Evolutionary conservation across 106 monocot species (phyloP).

Genomic region (Xerophyta viscosa): DNA sequence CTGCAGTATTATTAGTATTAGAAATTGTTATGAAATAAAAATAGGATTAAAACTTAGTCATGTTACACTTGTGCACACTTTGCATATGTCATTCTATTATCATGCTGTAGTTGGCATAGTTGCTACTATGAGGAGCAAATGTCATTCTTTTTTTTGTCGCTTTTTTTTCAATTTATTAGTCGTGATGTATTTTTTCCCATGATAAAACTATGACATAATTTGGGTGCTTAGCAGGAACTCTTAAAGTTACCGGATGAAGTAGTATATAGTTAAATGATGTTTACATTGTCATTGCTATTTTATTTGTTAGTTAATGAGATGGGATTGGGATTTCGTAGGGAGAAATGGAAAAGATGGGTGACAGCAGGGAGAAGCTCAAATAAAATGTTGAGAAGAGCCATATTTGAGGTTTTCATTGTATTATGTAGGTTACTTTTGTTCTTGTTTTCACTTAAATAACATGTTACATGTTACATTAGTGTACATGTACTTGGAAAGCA

Average conservation of each 20-base stretch:
- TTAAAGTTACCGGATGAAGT: too few species aligned
- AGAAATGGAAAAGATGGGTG: constrained; percentile 78
- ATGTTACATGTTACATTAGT: background rate
- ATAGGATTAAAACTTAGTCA: background rate
- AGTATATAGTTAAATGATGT: too few species aligned
- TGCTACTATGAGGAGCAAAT: too few species aligned
- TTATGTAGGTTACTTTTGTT: constrained; percentile 12
- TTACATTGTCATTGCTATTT: background rate
- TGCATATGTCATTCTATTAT: too few species aligned
- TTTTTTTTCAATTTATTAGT: too few species aligned
- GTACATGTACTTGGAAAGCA: too few species aligned
- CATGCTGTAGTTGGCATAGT: too few species aligned
- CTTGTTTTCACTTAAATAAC: background rate
- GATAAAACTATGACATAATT: too few species aligned
- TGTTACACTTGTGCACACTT: too few species aligned
- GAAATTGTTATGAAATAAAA: background rate
- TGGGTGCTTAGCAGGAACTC: too few species aligned
- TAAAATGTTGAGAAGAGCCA: constrained; percentile 1
- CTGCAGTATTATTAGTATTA: background rate
- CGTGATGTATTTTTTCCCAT: too few species aligned
- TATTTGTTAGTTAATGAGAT: background rate
- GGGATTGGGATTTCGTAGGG: constrained; percentile 72
- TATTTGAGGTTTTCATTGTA: constrained; percentile 4
- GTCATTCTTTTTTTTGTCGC: too few species aligned
- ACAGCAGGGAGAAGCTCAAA: constrained; percentile 20